Evolutionary conservation across 1,284 basidiomycete species (phyloP).

Genomic region (Ustanciosporium gigantosporum): DNA sequence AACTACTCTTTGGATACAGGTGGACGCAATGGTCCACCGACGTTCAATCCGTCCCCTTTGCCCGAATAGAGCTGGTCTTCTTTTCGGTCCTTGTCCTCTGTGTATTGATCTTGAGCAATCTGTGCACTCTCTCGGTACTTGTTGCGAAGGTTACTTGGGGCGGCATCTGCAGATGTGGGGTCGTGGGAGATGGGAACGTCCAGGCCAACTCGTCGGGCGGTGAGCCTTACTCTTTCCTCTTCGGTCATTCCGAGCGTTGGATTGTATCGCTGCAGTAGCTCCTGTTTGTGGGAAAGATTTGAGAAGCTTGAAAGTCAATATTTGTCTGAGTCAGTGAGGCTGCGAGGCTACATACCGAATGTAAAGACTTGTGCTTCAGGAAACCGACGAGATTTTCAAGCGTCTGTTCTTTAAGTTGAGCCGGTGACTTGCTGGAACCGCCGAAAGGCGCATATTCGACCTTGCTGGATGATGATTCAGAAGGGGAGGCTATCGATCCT

Average conservation of each 20-base stretch:
- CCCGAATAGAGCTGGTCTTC: slow-evolving; percentile 32
- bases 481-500: not conserved
- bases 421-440: slow-evolving; percentile 13
- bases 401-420: slow-evolving; percentile 16
- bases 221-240: slow-evolving; percentile 78
- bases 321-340: not conserved
- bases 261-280: slow-evolving; percentile 70
- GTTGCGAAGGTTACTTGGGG: not conserved
- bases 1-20: slow-evolving; percentile 17
- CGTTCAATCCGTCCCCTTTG: slow-evolving; percentile 32
- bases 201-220: slow-evolving; percentile 81
- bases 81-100: slow-evolving; percentile 22
- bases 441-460: slow-evolving; percentile 19
- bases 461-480: not conserved
- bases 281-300: slow-evolving; percentile 55
- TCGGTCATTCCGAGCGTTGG: slow-evolving; percentile 76
- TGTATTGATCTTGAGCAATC: slow-evolving; percentile 30
- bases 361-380: slow-evolving; percentile 70
- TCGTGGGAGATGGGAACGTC: slow-evolving; percentile 49
- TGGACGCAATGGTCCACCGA: slow-evolving; percentile 31
- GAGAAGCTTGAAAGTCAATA: not conserved
- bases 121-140: slow-evolving; percentile 28
- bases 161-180: not conserved
- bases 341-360: slow-evolving; percentile 65
- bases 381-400: slow-evolving; percentile 73